Evolutionary conservation across 2,329 filamentous ascomycete species (phyloP).

Genomic region (Fusarium nanum): DNA sequence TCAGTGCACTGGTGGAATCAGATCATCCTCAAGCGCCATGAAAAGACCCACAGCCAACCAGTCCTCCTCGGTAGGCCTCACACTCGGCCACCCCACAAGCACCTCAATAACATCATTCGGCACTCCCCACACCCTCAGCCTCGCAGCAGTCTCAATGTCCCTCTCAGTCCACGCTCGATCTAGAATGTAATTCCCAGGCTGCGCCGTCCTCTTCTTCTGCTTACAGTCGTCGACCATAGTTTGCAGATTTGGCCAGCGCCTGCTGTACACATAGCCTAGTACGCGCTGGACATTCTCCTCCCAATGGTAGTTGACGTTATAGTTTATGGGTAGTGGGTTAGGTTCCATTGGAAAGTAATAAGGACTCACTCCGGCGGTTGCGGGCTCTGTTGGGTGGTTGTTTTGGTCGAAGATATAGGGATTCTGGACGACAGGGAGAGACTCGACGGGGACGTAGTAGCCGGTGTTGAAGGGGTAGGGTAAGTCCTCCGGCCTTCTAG

Average conservation of each 20-base stretch:
- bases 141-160: neutral
- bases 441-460: neutral
- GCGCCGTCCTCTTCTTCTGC: neutral
- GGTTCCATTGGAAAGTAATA: neutral
- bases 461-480: neutral
- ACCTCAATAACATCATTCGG: neutral
- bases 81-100: neutral
- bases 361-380: neutral
- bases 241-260: neutral
- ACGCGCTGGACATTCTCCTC: neutral
- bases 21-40: no score
- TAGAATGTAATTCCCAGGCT: neutral
- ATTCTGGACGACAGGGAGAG: neutral
- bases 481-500: neutral
- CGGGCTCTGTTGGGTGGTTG: accelerated
- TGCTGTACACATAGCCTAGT: neutral
- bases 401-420: neutral
- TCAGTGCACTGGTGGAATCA: no score
- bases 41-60: no score
- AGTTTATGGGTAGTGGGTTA: neutral
- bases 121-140: neutral
- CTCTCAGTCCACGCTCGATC: neutral
- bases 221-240: neutral
- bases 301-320: neutral
- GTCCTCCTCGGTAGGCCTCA: neutral